phyloP scores from a whole-genome alignment of 768 basidiomycete species.

The Strobilomyces dryophilus region DNA sequence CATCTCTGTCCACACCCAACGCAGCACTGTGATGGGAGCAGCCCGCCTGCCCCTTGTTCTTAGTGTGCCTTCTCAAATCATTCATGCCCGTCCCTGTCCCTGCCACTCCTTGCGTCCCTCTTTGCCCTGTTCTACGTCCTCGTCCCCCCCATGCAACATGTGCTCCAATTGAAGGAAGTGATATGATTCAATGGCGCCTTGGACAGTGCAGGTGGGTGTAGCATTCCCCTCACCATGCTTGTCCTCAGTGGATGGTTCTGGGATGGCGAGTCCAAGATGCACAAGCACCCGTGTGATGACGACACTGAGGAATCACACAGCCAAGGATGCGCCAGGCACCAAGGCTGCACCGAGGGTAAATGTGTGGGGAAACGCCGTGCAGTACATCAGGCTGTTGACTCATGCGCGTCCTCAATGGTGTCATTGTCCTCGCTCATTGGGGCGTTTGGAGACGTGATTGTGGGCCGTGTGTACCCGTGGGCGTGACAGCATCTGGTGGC shows the following conservation, averaged over 20 bases:
- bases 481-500: background rate
- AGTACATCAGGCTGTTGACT: background rate
- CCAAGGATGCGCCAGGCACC: background rate
- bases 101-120: conserved; percentile 79
- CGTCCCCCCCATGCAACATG: conserved; percentile 67
- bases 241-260: conserved; percentile 94
- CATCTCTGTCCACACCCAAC: background rate
- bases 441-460: conserved; percentile 15
- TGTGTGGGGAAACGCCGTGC: background rate
- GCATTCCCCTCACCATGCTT: conserved; percentile 84
- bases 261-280: conserved; percentile 25
- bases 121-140: conserved; percentile 74
- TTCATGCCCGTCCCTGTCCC: conserved; percentile 79
- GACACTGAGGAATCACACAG: background rate
- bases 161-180: conserved; percentile 55
- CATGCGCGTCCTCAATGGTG: conserved; percentile 11
- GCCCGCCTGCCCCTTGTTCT: background rate
- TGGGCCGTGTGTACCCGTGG: conserved; percentile 6
- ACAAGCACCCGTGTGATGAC: background rate
- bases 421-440: conserved; percentile 21
- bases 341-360: conserved; percentile 8
- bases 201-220: conserved; percentile 64
- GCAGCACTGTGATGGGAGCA: conserved; percentile 5
- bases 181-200: conserved; percentile 67
- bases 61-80: background rate